Evolutionary conservation across 1,284 basidiomycete species (phyloP), one percentile per base, ranked within the genome.

Genomic region (Apiotrichum veenhuisii): DNA sequence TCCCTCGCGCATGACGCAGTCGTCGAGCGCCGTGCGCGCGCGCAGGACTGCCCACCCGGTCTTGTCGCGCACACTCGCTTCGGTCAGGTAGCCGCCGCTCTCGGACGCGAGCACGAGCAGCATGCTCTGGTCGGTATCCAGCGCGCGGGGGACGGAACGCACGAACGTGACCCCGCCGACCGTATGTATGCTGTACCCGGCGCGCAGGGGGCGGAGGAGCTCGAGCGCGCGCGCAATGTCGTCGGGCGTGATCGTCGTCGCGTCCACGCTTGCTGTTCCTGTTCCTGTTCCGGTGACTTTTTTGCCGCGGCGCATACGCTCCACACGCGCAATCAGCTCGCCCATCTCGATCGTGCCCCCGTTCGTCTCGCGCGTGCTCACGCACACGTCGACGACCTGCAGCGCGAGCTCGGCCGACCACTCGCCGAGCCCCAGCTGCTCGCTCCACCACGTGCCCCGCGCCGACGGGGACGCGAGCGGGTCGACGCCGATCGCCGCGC

Each of bases 391-490:
- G 48, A 98, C 92, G 62, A 98, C 88, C 79, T 99, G 95, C 26
- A 98, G 91, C 3, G 91, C 91, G 1, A 98, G 83, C 69, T 96
- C 94, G 73, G 91, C 91, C 68, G 93, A 88, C 91, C 91, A 98
- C 73, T 98, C 96, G 9, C 91, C 86, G 25, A 83, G 65, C 0
- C 90, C 91, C 18, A 97, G 82, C 68, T 91, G 79, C 71, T 92
- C 93, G 23, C 84, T 86, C 86, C 88, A 91, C 88, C 89, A 93
- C 0, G 71, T 59, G 5, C 55, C 54, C 18, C 55, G 57, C 0
- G 41, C 46, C 2, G 45, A 51, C 0, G 89, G 89, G 30, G 18
- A 27, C 3, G 89, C 88, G 20, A 98, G 83, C 0, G 96, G 95
- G 73, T 98, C 96, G 20, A 99, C 91, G 27, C 92, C 93, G 55